A percentile compares a stretch with the other conserved stretches of the same genome.
Conservation (phyloP, 2,329 filamentous ascomycete genomes). For the Aspergillus versicolor region DNA sequence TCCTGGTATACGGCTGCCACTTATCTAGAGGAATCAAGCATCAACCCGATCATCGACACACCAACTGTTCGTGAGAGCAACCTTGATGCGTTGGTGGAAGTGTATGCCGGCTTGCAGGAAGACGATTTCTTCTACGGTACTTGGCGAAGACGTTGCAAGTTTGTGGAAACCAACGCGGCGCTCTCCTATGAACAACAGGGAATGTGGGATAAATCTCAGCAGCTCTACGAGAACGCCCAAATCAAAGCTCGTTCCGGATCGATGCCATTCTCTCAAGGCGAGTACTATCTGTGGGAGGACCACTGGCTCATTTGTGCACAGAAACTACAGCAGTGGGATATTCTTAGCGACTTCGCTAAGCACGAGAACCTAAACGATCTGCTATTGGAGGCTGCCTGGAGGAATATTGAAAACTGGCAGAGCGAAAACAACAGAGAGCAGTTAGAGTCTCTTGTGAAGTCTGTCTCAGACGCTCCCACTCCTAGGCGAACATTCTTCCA, state of each 20-base stretch:
- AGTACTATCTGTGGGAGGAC: slow-evolving; percentile 99
- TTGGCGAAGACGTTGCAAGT: slow-evolving; percentile 92
- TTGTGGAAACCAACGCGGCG: slow-evolving; percentile 95
- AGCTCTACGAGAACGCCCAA: slow-evolving; percentile 93
- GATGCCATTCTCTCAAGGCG: slow-evolving; percentile 91
- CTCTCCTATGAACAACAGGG: slow-evolving; percentile 98
- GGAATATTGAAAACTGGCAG: slow-evolving; percentile 93
- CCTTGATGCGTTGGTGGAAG: slow-evolving; percentile 88
- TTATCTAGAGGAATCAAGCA: slow-evolving; percentile 84
- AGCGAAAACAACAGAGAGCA: slow-evolving; percentile 82
- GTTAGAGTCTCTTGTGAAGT: slow-evolving; percentile 90
- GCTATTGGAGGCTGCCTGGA: slow-evolving; percentile 91
- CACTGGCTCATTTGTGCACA: slow-evolving; percentile 98
- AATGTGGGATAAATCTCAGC: slow-evolving; percentile 99
- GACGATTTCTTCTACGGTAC: slow-evolving; percentile 97
- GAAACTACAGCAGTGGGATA: slow-evolving; percentile 98
- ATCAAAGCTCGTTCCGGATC: slow-evolving; percentile 95
- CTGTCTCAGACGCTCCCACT: slow-evolving; percentile 95
- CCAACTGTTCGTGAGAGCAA: slow-evolving; percentile 86
- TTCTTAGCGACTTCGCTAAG: slow-evolving; percentile 94
- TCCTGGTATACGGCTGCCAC: slow-evolving; percentile 94
- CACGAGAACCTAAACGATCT: slow-evolving; percentile 98
- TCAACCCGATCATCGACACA: slow-evolving; percentile 81
- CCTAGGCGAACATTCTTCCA: slow-evolving; percentile 95
- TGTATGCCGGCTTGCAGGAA: slow-evolving; percentile 87